Evolutionary conservation across 805 yeast genomes (phyloP).

Genomic region (Ogataea minuta): DNA sequence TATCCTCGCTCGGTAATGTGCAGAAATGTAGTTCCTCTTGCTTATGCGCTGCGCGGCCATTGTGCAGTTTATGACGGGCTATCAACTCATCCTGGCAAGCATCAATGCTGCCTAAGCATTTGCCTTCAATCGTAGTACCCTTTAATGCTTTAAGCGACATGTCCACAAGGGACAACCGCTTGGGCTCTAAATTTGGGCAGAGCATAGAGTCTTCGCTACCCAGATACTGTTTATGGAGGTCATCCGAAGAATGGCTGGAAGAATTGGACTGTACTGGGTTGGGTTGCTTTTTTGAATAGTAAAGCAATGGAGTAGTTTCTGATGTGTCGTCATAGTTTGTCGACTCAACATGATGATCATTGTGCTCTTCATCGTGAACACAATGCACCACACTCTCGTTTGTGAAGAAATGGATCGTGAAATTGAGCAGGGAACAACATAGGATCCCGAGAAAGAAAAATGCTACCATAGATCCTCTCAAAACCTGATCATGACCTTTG

Average conservation of each 20-base stretch:
- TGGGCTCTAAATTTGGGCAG: background rate
- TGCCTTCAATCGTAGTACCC: constrained; percentile 30
- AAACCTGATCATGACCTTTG: constrained; percentile 21
- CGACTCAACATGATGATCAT: constrained; percentile 13
- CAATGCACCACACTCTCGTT: constrained; percentile 86
- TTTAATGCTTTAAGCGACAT: constrained; percentile 31
- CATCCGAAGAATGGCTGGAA: constrained; percentile 4
- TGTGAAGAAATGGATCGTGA: constrained; percentile 67
- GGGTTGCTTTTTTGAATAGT: background rate
- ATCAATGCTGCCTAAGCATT: constrained; percentile 34
- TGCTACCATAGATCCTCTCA: constrained; percentile 45
- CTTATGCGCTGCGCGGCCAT: constrained; percentile 9
- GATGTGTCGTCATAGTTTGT: background rate
- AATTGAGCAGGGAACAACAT: constrained; percentile 59
- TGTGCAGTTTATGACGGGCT: constrained; percentile 24
- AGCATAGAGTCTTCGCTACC: background rate
- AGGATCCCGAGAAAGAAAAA: constrained; percentile 51
- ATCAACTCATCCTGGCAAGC: constrained; percentile 28
- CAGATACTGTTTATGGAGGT: background rate
- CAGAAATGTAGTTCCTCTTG: constrained; percentile 32
- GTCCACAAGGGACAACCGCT: constrained; percentile 28
- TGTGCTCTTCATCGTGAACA: constrained; percentile 49
- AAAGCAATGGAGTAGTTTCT: constrained; percentile 1
- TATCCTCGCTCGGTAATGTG: constrained; percentile 34
- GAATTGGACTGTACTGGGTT: background rate